Evolutionary conservation across 805 yeast genomes (phyloP).

Genomic region (Scheffersomyces coipomensis): DNA sequence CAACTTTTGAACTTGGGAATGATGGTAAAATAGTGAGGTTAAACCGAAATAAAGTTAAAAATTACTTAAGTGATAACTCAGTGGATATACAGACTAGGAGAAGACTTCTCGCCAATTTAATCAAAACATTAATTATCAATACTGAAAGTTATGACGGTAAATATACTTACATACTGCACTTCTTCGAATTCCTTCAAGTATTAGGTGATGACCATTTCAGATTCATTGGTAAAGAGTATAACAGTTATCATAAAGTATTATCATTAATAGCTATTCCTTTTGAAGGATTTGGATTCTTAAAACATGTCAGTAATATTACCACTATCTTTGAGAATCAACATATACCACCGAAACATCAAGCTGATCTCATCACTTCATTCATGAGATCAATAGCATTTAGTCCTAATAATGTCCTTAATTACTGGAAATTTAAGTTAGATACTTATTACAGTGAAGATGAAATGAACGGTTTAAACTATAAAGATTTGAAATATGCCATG

Average conservation of each 20-base stretch:
- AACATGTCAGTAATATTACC: conserved; percentile 10
- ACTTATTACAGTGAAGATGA: background rate
- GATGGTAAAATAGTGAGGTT: conserved; percentile 6
- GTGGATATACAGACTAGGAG: conserved; percentile 16
- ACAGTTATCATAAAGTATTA: conserved; percentile 16
- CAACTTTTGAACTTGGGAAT: conserved; percentile 19
- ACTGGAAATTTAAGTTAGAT: conserved; percentile 20
- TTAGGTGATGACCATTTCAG: conserved; percentile 20
- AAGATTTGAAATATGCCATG: conserved; percentile 33
- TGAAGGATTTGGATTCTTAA: conserved; percentile 4
- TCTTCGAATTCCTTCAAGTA: conserved; percentile 12
- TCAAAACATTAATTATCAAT: conserved; percentile 17
- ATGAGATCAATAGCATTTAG: conserved; percentile 12
- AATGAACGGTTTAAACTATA: conserved; percentile 4
- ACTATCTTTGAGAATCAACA: background rate
- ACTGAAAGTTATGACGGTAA: conserved; percentile 9
- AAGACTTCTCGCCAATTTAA: conserved; percentile 13
- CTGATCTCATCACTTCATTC: conserved; percentile 15
- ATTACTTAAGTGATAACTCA: conserved; percentile 13
- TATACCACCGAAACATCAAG: conserved; percentile 5
- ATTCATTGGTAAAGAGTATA: conserved; percentile 13
- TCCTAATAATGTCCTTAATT: conserved; percentile 14
- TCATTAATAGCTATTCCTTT: conserved; percentile 15
- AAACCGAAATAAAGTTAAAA: conserved; percentile 10
- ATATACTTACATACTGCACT: conserved; percentile 11